Base-by-base conservation (phyloP, 345 rosid species). In the Rhodomyrtus tomentosa region DNA sequence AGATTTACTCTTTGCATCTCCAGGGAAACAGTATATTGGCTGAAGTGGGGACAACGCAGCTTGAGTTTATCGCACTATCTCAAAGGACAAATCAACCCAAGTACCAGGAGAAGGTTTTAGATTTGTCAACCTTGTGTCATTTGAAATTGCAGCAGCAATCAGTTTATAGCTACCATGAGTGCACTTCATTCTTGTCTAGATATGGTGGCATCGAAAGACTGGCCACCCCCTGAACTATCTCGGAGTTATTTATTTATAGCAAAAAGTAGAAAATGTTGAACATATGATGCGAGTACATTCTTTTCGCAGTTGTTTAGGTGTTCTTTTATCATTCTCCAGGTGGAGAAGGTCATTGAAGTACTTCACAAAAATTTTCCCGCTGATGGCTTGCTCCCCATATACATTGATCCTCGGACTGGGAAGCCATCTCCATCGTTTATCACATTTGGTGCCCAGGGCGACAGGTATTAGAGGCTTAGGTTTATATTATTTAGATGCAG, bases 391-490 rank as follows among this genome's bases (percentile, higher is more conserved):
- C 95, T 98, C 86, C 99, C 99, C 74, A 92, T 95, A 50, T 95
- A 92, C 86, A 90, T 98, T 81, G 89, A 87, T 91, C 99, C 98
- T 50, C 83, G 91, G 5, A 92, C 88, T 36, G 98, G 90, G 76
- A 84, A 84, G 53, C 87, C 95, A 83, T 86, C 96, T 4, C 89
- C 89, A 90, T 90, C 99, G 0, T 88, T 92, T 54, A 93, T 95
- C 59, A 96, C 99, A 82, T 98, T 98, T 88, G 99, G 99, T 89
- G 99, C 94, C 83, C 87, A 92, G 98, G 99, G 99, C 84, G 99
- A 98, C 85, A 98, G 99, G 99, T 98, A 88, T 76, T 72, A 36
- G 4, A 81, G 40, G 36, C 50, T 86, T 40, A 40, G 38, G 40
- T 32, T 62, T 50, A 10, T 4, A 21, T n/a, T 32, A 68, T 20